These are phyloP conservation scores for Rhizoclosmatium sp. DNA, from an alignment of 192 early-diverging fungal genomes.

Conservation along the genomic window DNA sequence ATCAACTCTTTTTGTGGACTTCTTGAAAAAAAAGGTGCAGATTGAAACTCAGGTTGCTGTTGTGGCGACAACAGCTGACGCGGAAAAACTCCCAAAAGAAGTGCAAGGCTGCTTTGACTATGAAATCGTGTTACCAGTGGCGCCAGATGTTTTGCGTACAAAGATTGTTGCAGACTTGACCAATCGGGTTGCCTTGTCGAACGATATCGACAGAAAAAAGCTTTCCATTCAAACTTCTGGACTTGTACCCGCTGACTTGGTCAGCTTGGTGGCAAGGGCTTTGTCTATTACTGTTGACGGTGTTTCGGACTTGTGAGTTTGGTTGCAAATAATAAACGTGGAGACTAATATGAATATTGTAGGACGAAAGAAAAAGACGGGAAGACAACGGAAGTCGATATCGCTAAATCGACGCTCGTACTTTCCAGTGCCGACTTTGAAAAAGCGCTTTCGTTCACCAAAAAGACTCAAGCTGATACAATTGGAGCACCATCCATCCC, in stretches of 20 bases:
- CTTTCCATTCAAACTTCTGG: slow-evolving; percentile 94
- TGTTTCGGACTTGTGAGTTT: slow-evolving; percentile 25
- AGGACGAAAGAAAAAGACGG: background rate
- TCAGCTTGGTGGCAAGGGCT: slow-evolving; percentile 76
- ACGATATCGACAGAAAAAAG: slow-evolving; percentile 76
- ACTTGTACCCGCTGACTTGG: slow-evolving; percentile 86
- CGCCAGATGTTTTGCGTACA: slow-evolving; percentile 46
- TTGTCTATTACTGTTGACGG: slow-evolving; percentile 30
- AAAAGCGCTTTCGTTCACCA: slow-evolving; percentile 77
- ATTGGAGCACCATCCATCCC: slow-evolving; percentile 97
- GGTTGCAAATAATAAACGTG: background rate
- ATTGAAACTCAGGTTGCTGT: slow-evolving; percentile 74
- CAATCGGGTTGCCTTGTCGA: slow-evolving; percentile 62
- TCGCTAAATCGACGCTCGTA: slow-evolving; percentile 73
- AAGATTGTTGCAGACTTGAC: slow-evolving; percentile 66
- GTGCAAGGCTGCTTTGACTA: slow-evolving; percentile 83
- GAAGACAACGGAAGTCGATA: slow-evolving; percentile 50
- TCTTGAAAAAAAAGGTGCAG: slow-evolving; percentile 52
- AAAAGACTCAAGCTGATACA: slow-evolving; percentile 85
- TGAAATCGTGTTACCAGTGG: slow-evolving; percentile 74
- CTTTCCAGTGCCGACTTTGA: slow-evolving; percentile 84
- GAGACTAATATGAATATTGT: background rate
- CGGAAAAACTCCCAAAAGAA: slow-evolving; percentile 80
- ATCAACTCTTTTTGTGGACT: slow-evolving; percentile 65
- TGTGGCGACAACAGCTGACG: slow-evolving; percentile 81